Percentiles rank a stretch among this genome's conserved stretches.
Evolutionary conservation across 495 filamentous ascomycete species (phyloP).

Genomic region (Copromyces sp.): DNA sequence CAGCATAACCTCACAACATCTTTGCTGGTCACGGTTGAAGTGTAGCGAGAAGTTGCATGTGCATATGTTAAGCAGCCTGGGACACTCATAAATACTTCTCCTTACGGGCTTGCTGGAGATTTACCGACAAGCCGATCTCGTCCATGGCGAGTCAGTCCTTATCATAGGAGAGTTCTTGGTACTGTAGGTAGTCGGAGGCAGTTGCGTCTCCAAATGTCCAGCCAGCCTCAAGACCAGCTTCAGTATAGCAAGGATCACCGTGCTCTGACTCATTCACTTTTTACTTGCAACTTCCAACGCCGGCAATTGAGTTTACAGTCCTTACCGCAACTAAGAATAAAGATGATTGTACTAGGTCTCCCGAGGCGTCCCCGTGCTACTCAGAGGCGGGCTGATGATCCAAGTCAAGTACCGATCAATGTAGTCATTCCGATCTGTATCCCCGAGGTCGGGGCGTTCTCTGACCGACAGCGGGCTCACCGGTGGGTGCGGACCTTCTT

Average conservation of each 20-base stretch:
- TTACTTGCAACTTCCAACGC: not conserved
- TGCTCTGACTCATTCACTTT: not conserved
- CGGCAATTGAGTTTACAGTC: not conserved
- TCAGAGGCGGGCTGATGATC: not conserved
- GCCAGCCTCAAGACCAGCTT: not conserved
- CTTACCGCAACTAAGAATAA: not conserved
- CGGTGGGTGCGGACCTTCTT: not conserved
- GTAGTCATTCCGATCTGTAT: not conserved
- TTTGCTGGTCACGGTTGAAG: not conserved
- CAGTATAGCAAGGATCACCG: not conserved
- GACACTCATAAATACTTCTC: not conserved
- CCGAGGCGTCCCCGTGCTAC: not conserved
- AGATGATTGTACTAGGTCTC: not conserved
- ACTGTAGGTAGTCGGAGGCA: not conserved
- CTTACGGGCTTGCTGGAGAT: not conserved
- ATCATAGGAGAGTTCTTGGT: not conserved
- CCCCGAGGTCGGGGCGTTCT: not conserved
- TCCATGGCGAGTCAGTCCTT: not conserved
- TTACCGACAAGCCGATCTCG: not conserved
- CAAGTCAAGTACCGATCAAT: not conserved
- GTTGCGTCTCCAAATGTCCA: not conserved
- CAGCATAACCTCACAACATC: not conserved
- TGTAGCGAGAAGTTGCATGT: not conserved
- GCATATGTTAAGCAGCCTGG: not conserved
- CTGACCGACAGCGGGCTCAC: not conserved